Evolutionary conservation across 1,284 basidiomycete genomes (phyloP), one percentile per base, ranked within the genome.

Genomic region (Vanrija sp.): DNA sequence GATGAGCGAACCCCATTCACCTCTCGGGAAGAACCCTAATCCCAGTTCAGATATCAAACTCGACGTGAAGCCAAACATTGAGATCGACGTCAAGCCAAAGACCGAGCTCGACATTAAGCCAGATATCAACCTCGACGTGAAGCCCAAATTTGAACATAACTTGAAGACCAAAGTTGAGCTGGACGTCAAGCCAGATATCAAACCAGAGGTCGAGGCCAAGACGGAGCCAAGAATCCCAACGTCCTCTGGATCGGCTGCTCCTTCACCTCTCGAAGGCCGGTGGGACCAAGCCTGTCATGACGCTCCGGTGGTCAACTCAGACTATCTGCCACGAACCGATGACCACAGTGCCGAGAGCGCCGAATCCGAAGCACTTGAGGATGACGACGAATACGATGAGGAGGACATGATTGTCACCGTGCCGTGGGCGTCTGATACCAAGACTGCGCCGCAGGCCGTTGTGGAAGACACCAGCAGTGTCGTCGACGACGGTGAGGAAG

Each of bases 401-500:
- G 49, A 51, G 27, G 68, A 46, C 10, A 20, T 39, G 38, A 39
- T 39, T 7, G n/a, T 20, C 3, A n/a, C 38, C 3, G 19, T 31
- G 12, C 31, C 31, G 15, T 31, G 31, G 31, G 31, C 31, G 31
- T 12, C 31, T 14, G 15, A 4, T 31, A 14, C 0, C 39, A 41
- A 10, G 31, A 45, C 6, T 22, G n/a, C 18, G 42, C 36, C 16
- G 31, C 15, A 49, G 14, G 37, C 39, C 0, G 45, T 50, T 0
- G 65, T 65, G 24, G 68, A 66, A 48, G 64, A 60, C 18, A 54
- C 54, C 9, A 57, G 51, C 24, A 63, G 60, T 4, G 51, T 59
- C 9, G 52, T 56, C 15, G 44, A 44, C 8, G 43, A 47, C 10
- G 46, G 47, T 8, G 47, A 36, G 6, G 53, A 53, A 15, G 51